phyloP scores from a whole-genome alignment of 2,329 filamentous ascomycete genomes.

The Fusarium hainanense region DNA sequence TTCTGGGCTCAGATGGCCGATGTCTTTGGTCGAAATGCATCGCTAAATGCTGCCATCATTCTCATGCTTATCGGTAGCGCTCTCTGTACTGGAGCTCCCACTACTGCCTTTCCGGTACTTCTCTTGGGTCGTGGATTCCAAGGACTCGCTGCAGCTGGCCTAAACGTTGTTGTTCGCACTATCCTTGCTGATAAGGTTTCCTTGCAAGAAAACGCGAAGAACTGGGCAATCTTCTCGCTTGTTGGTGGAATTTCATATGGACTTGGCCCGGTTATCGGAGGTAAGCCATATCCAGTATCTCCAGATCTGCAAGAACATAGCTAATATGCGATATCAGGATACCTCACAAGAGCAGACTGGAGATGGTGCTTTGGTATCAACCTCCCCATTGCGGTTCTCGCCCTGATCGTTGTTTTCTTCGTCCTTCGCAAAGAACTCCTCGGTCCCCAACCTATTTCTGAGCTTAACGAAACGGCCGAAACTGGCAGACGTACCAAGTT shows the following conservation, averaged over 20 bases:
- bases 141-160: conserved; percentile 69
- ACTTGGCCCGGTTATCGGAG: conserved; percentile 71
- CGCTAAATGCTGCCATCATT: conserved; percentile 67
- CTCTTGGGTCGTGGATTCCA: conserved; percentile 72
- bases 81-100: conserved; percentile 68
- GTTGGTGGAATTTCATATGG: conserved; percentile 69
- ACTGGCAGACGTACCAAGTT: conserved; percentile 51
- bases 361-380: conserved; percentile 75
- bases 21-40: conserved; percentile 70
- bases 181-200: conserved; percentile 74
- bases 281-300: conserved; percentile 20
- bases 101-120: conserved; percentile 66
- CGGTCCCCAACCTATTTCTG: conserved; percentile 61
- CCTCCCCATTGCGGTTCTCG: conserved; percentile 64
- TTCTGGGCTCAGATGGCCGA: conserved; percentile 73
- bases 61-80: conserved; percentile 70
- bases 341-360: conserved; percentile 67
- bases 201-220: conserved; percentile 69
- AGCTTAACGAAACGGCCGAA: conserved; percentile 55
- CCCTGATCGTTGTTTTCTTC: conserved; percentile 65
- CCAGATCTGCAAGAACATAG: neutral
- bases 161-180: conserved; percentile 69
- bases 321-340: conserved; percentile 48
- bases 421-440: conserved; percentile 69
- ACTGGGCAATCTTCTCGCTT: conserved; percentile 71